Percentiles rank a stretch among this genome's conserved stretches.
Evolutionary conservation across 2,329 filamentous ascomycete species (phyloP).

Genomic region (Claviceps digitariae): DNA sequence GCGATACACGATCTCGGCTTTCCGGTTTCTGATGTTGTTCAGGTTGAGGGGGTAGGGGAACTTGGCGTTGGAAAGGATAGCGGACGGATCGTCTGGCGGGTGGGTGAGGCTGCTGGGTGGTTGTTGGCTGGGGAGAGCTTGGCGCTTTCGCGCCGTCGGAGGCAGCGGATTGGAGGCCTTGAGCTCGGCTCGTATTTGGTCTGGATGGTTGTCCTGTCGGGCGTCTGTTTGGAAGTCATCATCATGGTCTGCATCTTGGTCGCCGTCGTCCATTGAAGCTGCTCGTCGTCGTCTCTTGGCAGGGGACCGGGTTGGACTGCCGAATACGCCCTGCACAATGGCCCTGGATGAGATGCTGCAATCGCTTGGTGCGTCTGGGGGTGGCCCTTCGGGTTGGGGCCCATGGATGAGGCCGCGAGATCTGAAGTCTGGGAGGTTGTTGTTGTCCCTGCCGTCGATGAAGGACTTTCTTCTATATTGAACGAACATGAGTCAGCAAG

Average conservation of each 20-base stretch:
- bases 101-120: constrained; percentile 7
- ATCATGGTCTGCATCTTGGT: constrained; percentile 10
- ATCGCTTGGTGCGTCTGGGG: background rate
- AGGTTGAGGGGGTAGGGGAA: background rate
- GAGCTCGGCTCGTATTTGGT: constrained; percentile 11
- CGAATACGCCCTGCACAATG: background rate
- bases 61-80: background rate
- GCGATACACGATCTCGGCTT: background rate
- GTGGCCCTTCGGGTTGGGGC: background rate
- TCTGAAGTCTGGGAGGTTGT: background rate
- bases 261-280: background rate
- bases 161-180: background rate
- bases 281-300: background rate
- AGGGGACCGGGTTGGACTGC: background rate
- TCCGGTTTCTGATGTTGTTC: background rate
- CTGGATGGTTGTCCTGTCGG: constrained; percentile 10
- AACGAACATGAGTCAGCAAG: background rate
- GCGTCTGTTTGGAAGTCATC: constrained; percentile 17
- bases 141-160: background rate
- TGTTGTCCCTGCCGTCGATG: background rate
- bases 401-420: background rate
- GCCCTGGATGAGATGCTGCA: background rate
- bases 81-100: background rate
- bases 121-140: background rate
- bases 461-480: background rate